Conservation (phyloP, 2,329 filamentous ascomycete genomes). For the Nakataea oryzae region DNA sequence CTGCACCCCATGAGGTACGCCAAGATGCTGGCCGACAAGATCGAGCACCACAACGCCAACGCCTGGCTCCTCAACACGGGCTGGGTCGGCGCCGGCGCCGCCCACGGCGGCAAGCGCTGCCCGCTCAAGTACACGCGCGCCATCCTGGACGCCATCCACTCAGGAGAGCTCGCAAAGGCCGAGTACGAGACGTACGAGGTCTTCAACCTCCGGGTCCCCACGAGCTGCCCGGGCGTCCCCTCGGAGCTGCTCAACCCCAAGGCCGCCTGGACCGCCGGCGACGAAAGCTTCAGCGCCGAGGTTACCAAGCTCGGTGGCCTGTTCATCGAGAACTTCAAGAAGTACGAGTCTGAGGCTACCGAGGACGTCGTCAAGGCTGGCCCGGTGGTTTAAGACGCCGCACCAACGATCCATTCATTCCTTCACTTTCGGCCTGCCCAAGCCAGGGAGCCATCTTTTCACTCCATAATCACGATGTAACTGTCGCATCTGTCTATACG, state of each 20-base stretch:
- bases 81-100: slow-evolving; percentile 86
- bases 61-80: slow-evolving; percentile 98
- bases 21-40: slow-evolving; percentile 97
- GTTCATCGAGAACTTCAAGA: slow-evolving; percentile 96
- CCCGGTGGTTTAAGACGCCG: slow-evolving; percentile 26
- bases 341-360: slow-evolving; percentile 80
- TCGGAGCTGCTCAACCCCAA: slow-evolving; percentile 89
- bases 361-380: slow-evolving; percentile 65
- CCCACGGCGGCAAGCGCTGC: slow-evolving; percentile 91
- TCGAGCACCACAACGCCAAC: slow-evolving; percentile 86
- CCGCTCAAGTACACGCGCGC: slow-evolving; percentile 97
- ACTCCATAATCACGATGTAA: background rate
- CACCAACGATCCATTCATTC: background rate
- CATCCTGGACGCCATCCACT: slow-evolving; percentile 97
- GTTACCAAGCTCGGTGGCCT: slow-evolving; percentile 82
- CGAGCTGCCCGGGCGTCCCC: slow-evolving; percentile 78
- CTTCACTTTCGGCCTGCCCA: background rate
- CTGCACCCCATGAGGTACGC: slow-evolving; percentile 99
- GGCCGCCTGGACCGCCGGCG: slow-evolving; percentile 79
- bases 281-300: slow-evolving; percentile 73
- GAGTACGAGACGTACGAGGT: slow-evolving; percentile 93
- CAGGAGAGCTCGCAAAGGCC: slow-evolving; percentile 81
- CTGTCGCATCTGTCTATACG: background rate
- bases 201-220: slow-evolving; percentile 97
- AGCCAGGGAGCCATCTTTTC: background rate